Conservation (phyloP, 352 stramenopile species). For the Ophiocytium majus region DNA sequence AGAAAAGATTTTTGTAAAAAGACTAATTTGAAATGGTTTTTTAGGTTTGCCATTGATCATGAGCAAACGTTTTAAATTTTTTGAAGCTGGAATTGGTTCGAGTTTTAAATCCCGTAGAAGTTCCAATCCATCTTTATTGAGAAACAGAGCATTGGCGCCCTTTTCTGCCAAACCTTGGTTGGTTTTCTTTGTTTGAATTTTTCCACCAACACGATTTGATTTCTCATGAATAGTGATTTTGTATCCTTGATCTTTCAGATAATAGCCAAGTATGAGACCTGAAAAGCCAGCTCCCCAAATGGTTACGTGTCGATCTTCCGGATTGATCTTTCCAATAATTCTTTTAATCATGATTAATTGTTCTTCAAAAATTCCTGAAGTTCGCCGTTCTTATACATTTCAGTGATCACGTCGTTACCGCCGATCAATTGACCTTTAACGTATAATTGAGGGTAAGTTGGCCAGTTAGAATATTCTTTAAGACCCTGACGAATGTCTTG, state of each 20-base stretch:
- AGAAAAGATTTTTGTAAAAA: background rate
- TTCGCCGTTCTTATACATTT: conserved; percentile 80
- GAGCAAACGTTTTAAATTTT: background rate
- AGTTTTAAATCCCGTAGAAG: conserved; percentile 1
- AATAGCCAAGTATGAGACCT: background rate
- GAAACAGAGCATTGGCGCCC: background rate
- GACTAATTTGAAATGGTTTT: background rate
- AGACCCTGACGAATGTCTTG: conserved; percentile 91
- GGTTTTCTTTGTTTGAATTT: background rate
- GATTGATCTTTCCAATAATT: conserved; percentile 11
- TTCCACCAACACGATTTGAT: conserved; percentile 1
- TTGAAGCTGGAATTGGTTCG: conserved; percentile 11
- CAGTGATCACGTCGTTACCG: conserved; percentile 94
- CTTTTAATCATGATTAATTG: background rate
- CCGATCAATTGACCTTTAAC: conserved; percentile 93
- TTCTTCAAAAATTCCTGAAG: conserved; percentile 18
- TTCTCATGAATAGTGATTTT: conserved; percentile 12
- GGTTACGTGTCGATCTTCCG: background rate
- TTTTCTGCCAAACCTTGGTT: background rate
- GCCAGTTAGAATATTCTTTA: conserved; percentile 96
- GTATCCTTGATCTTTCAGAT: conserved; percentile 3
- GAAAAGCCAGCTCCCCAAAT: conserved; percentile 2
- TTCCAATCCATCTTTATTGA: background rate
- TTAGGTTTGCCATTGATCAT: conserved; percentile 12
- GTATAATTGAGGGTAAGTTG: conserved; percentile 96